Conservation (phyloP, 306 rosid genomes). For the Dryas alaskensis region DNA sequence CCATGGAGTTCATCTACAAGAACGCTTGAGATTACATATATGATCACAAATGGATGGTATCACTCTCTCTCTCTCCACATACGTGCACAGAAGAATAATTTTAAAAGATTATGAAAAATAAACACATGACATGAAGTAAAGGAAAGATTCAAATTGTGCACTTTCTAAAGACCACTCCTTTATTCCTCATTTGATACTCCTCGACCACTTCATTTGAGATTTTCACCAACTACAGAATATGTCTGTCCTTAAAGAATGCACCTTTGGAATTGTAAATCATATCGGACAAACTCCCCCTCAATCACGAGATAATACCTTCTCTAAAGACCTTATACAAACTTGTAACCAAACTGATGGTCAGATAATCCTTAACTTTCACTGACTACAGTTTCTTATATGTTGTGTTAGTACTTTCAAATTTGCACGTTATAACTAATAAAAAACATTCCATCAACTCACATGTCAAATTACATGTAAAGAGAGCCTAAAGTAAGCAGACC, state of each 20-base stretch:
- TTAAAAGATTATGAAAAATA: background rate
- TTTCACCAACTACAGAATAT: background rate
- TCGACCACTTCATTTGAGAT: too few relatives aligned
- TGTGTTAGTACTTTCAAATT: background rate
- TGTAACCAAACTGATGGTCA: background rate
- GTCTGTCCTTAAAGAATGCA: background rate
- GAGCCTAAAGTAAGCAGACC: background rate
- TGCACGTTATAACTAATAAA: background rate
- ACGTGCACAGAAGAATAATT: background rate
- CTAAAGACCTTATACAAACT: background rate
- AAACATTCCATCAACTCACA: background rate
- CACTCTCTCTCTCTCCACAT: background rate
- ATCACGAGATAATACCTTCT: background rate
- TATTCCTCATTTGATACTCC: background rate
- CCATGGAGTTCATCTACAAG: conserved; percentile 83
- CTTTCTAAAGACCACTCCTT: background rate
- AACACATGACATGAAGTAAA: background rate
- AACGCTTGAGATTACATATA: conserved; percentile 23
- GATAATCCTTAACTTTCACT: background rate
- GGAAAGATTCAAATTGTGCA: background rate
- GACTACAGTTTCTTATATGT: background rate
- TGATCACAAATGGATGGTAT: background rate
- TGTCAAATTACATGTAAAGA: background rate
- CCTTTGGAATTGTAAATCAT: too few relatives aligned
- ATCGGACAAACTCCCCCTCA: background rate